phyloP scores from a whole-genome alignment of 1,284 basidiomycete species.

The Ustanciosporium gigantosporum region DNA sequence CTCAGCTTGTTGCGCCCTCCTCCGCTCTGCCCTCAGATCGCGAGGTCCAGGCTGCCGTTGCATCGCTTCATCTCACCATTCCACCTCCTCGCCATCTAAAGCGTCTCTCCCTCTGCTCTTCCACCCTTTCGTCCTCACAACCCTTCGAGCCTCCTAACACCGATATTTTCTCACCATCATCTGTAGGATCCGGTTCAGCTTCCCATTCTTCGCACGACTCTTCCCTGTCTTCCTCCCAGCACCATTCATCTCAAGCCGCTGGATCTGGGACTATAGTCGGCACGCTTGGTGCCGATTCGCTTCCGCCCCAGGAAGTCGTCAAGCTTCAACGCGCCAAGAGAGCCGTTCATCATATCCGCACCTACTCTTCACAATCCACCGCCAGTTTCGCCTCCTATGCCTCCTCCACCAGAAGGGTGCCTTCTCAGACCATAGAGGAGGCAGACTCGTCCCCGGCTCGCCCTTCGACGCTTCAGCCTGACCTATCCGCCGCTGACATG shows the following conservation, averaged over 20 bases:
- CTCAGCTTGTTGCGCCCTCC: too few species aligned
- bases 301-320: too few species aligned
- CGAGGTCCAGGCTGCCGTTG: background rate
- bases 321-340: constrained; percentile 21
- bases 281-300: too few species aligned
- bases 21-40: background rate
- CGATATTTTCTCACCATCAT: constrained; percentile 15
- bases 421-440: constrained; percentile 29
- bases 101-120: constrained; percentile 35
- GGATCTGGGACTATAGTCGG: too few species aligned
- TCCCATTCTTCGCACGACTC: too few species aligned
- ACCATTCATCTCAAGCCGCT: constrained; percentile 1
- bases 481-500: constrained; percentile 3
- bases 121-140: constrained; percentile 16
- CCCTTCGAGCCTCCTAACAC: constrained; percentile 3
- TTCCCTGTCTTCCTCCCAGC: background rate
- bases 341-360: constrained; percentile 30
- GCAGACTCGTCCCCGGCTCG: constrained; percentile 4
- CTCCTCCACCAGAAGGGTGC: constrained; percentile 12
- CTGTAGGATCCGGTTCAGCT: too few species aligned
- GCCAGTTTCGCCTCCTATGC: constrained; percentile 33
- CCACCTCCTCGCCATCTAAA: constrained; percentile 35
- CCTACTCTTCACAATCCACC: constrained; percentile 21
- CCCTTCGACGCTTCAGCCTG: background rate
- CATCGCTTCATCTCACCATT: constrained; percentile 12